A percentile compares a stretch with the other conserved stretches of the same genome.
Conservation (phyloP, 2,329 filamentous ascomycete genomes). For the Diaporthe nobilis region DNA sequence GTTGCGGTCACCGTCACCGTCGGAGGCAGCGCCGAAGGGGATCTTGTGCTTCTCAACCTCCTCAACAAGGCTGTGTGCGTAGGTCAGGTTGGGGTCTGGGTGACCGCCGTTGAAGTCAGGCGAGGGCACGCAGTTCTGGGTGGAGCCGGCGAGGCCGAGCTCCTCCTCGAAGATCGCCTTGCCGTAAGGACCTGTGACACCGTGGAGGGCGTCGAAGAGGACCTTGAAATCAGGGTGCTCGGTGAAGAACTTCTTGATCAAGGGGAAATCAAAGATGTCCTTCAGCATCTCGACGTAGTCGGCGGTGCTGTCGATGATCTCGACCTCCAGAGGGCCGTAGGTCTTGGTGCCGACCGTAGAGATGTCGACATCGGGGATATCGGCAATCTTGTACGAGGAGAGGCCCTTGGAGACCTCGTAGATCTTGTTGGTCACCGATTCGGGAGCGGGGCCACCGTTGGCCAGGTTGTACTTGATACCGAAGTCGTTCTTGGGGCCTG, state of each 20-base stretch:
- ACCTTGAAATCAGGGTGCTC: conserved; percentile 94
- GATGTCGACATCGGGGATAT: conserved; percentile 90
- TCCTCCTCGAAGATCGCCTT: conserved; percentile 95
- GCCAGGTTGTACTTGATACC: conserved; percentile 99
- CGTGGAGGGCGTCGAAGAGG: conserved; percentile 93
- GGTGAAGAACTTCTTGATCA: conserved; percentile 95
- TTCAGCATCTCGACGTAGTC: conserved; percentile 97
- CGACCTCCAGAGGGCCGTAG: conserved; percentile 90
- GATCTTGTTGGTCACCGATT: conserved; percentile 98
- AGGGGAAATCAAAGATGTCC: conserved; percentile 97
- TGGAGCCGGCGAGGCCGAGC: conserved; percentile 81
- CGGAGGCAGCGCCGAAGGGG: conserved; percentile 95
- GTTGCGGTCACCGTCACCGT: conserved; percentile 98
- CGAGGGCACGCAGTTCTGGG: conserved; percentile 92
- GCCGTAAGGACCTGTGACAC: conserved; percentile 96
- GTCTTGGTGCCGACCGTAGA: conserved; percentile 84
- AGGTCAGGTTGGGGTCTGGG: conserved; percentile 97
- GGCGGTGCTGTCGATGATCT: conserved; percentile 92
- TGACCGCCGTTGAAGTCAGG: conserved; percentile 98
- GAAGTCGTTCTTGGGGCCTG: conserved; percentile 94
- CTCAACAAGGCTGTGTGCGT: conserved; percentile 94
- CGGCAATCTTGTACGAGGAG: conserved; percentile 91
- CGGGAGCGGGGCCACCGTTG: conserved; percentile 95
- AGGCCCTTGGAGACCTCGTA: conserved; percentile 92
- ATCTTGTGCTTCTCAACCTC: conserved; percentile 92